Conservation (phyloP, 1,284 basidiomycete species). For the Phellinidium pouzarii region DNA sequence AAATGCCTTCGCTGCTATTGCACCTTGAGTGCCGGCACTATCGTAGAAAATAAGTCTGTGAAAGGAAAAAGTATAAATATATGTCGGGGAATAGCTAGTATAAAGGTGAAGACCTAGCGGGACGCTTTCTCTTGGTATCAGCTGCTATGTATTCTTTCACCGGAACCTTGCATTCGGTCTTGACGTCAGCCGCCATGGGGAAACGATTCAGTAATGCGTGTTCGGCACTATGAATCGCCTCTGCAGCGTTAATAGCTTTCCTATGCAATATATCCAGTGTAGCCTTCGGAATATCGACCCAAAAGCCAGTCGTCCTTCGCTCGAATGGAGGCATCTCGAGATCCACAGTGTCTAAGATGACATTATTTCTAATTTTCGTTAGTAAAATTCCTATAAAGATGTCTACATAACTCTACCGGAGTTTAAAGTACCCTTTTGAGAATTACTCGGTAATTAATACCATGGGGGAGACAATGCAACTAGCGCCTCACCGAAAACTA, state of each 20-base stretch:
- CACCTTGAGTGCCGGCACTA: conserved; percentile 59
- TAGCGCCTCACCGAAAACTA: conserved; percentile 62
- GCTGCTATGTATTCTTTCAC: conserved; percentile 72
- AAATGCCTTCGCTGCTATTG: conserved; percentile 75
- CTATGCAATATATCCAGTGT: conserved; percentile 47
- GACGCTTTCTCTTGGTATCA: conserved; percentile 61
- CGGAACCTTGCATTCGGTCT: conserved; percentile 78
- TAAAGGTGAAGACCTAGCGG: conserved; percentile 50
- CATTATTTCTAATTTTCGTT: conserved; percentile 40
- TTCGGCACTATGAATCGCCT: conserved; percentile 79
- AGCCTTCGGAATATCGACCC: conserved; percentile 73
- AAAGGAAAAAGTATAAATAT: not conserved
- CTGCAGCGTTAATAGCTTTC: conserved; percentile 60
- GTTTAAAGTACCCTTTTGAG: conserved; percentile 37
- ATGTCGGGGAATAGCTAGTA: not conserved
- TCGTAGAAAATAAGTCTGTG: conserved; percentile 88
- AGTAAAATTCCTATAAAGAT: not conserved
- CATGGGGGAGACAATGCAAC: conserved; percentile 21
- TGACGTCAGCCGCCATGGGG: conserved; percentile 63
- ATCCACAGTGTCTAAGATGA: conserved; percentile 75
- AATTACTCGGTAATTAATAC: not conserved
- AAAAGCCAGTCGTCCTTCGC: conserved; percentile 71
- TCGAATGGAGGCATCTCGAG: conserved; percentile 77
- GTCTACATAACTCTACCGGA: conserved; percentile 38
- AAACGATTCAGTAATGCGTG: conserved; percentile 83